phyloP scores from a whole-genome alignment of 495 filamentous ascomycete genomes.

The Astrothelium macrocarpum region DNA sequence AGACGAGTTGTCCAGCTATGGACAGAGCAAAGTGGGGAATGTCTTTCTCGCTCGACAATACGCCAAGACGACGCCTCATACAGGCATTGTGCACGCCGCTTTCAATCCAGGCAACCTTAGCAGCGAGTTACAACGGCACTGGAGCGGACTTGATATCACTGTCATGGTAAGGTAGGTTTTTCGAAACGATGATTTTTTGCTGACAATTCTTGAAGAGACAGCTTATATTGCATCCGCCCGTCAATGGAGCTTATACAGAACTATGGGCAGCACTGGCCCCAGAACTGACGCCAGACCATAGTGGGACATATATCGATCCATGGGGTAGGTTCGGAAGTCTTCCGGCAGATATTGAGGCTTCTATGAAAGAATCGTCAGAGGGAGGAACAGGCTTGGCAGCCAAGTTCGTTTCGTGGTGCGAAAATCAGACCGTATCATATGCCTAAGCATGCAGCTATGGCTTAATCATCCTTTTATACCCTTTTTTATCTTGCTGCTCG shows the following conservation, averaged over 20 bases:
- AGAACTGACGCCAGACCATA: slow-evolving; percentile 19
- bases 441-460: not conserved
- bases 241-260: slow-evolving; percentile 27
- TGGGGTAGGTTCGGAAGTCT: slow-evolving; percentile 28
- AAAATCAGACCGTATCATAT: not conserved
- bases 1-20: slow-evolving; percentile 20
- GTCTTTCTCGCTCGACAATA: slow-evolving; percentile 25
- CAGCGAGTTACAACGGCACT: slow-evolving; percentile 28
- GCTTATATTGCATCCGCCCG: slow-evolving; percentile 13
- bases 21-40: slow-evolving; percentile 33
- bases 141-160: not conserved
- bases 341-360: slow-evolving; percentile 18
- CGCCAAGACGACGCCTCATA: not conserved
- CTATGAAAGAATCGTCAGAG: not conserved
- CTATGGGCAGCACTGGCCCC: slow-evolving; percentile 24
- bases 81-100: slow-evolving; percentile 25
- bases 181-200: not conserved
- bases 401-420: slow-evolving; percentile 1
- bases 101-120: slow-evolving; percentile 33
- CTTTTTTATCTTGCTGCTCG: not conserved
- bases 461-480: not conserved
- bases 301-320: slow-evolving; percentile 26
- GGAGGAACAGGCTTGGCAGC: not conserved
- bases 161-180: not conserved
- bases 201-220: not conserved